These are phyloP conservation scores for Saturnispora serradocipensis DNA, from an alignment of 805 yeast genomes.

Conservation along the genomic window DNA sequence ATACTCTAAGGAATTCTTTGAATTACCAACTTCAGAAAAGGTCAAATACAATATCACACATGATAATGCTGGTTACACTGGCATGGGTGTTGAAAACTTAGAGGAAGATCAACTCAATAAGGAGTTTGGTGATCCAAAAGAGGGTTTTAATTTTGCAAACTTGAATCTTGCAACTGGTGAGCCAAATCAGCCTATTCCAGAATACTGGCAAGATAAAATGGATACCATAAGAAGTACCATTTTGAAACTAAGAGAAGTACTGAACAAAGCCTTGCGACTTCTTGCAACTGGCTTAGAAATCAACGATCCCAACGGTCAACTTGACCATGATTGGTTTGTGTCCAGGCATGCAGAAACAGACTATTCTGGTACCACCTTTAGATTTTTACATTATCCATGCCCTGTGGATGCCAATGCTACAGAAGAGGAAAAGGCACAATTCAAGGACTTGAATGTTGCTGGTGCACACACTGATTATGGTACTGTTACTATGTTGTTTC, in stretches of 20 bases:
- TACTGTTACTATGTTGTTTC: constrained; percentile 62
- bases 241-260: constrained; percentile 40
- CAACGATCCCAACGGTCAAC: constrained; percentile 38
- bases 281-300: constrained; percentile 57
- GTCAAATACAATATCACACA: constrained; percentile 39
- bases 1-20: constrained; percentile 22
- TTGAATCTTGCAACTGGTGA: constrained; percentile 44
- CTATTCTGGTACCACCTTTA: constrained; percentile 52
- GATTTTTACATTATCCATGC: constrained; percentile 67
- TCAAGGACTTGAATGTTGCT: constrained; percentile 34
- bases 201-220: constrained; percentile 36
- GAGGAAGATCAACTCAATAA: constrained; percentile 29
- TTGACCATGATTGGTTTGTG: constrained; percentile 51
- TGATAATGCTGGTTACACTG: constrained; percentile 37
- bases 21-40: constrained; percentile 44
- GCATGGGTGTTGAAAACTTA: constrained; percentile 35
- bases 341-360: constrained; percentile 45
- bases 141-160: constrained; percentile 53
- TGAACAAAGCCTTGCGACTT: constrained; percentile 41
- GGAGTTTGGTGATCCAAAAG: constrained; percentile 41
- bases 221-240: constrained; percentile 31
- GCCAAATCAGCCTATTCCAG: constrained; percentile 39
- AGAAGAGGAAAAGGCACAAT: constrained; percentile 41
- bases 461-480: constrained; percentile 90
- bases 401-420: constrained; percentile 32